Evolutionary conservation across 2,329 filamentous ascomycete genomes (phyloP).

Genomic region (Fusarium clavum): DNA sequence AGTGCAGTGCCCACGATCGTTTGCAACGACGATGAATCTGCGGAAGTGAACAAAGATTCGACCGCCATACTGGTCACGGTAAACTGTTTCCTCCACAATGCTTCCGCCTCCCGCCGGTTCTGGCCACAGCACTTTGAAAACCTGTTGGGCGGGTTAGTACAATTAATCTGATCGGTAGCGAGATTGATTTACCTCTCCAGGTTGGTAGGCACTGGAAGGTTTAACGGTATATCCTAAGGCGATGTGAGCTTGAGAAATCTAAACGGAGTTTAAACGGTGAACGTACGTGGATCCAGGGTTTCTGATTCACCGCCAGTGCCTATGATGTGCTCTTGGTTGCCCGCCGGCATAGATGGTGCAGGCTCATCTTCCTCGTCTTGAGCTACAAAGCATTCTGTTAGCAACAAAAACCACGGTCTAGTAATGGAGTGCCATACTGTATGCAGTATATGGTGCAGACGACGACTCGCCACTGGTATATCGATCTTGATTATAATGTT

Average conservation of each 20-base stretch:
- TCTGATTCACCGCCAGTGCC: slow-evolving; percentile 39
- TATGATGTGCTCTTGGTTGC: slow-evolving; percentile 28
- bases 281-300: slow-evolving; percentile 54
- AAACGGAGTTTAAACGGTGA: no score
- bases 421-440: slow-evolving; percentile 8
- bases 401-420: not conserved
- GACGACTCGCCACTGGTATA: slow-evolving; percentile 29
- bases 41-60: slow-evolving; percentile 63
- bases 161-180: not conserved
- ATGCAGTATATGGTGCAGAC: slow-evolving; percentile 15
- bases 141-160: slow-evolving; percentile 48
- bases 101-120: slow-evolving; percentile 59
- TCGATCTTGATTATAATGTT: slow-evolving; percentile 14
- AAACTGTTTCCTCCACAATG: slow-evolving; percentile 51
- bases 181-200: slow-evolving; percentile 53
- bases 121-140: slow-evolving; percentile 68
- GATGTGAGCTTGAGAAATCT: slow-evolving; percentile 17
- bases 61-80: slow-evolving; percentile 51
- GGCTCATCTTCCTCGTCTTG: slow-evolving; percentile 45
- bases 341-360: slow-evolving; percentile 36
- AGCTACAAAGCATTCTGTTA: slow-evolving; percentile 3
- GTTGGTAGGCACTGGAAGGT: slow-evolving; percentile 52
- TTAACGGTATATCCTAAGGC: slow-evolving; percentile 56
- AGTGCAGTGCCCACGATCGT: slow-evolving; percentile 63
- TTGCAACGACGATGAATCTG: slow-evolving; percentile 66